These are phyloP conservation scores for Parastagonospora nodorum DNA, from an alignment of 2,329 filamentous ascomycete species.

Conservation along the genomic window DNA sequence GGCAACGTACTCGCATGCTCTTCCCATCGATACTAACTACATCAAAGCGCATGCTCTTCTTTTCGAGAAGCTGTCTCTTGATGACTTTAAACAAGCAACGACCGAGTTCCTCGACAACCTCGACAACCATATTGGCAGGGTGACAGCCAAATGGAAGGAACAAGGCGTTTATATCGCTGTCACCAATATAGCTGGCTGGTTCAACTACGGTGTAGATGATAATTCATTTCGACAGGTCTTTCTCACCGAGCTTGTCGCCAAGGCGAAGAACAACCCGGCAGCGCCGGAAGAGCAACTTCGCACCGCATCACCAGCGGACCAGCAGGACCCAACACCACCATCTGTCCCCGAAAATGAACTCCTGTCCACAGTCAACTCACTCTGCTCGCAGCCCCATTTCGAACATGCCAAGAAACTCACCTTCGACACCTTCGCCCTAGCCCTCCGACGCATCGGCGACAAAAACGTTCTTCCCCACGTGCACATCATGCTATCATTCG, in stretches of 20 bases:
- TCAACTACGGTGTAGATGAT: conserved; percentile 59
- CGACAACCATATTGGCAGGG: conserved; percentile 61
- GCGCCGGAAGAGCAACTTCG: conserved; percentile 19
- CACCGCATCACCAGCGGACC: conserved; percentile 19
- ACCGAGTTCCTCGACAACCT: conserved; percentile 60
- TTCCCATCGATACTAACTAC: conserved; percentile 63
- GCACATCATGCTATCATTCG: conserved; percentile 66
- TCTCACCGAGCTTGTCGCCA: conserved; percentile 8
- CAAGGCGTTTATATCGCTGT: conserved; percentile 64
- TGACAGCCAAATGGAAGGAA: conserved; percentile 60
- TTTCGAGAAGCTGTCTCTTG: conserved; percentile 59
- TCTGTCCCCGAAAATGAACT: conserved; percentile 24
- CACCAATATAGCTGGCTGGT: conserved; percentile 58
- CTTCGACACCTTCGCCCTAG: conserved; percentile 52
- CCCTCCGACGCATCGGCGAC: conserved; percentile 60
- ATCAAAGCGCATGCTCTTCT: conserved; percentile 69
- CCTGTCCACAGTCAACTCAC: conserved; percentile 15
- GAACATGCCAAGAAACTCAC: conserved; percentile 49
- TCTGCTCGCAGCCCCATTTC: conserved; percentile 29
- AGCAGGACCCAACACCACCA: conserved; percentile 13
- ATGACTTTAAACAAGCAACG: conserved; percentile 54
- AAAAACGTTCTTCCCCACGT: conserved; percentile 66
- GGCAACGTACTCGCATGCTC: conserved; percentile 36
- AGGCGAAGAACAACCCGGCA: conserved; percentile 11
- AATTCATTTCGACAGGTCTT: conserved; percentile 43